Evolutionary conservation across 225 moss, liverwort and hornwort species (phyloP).

Genomic region (Marchantia paleacea): DNA sequence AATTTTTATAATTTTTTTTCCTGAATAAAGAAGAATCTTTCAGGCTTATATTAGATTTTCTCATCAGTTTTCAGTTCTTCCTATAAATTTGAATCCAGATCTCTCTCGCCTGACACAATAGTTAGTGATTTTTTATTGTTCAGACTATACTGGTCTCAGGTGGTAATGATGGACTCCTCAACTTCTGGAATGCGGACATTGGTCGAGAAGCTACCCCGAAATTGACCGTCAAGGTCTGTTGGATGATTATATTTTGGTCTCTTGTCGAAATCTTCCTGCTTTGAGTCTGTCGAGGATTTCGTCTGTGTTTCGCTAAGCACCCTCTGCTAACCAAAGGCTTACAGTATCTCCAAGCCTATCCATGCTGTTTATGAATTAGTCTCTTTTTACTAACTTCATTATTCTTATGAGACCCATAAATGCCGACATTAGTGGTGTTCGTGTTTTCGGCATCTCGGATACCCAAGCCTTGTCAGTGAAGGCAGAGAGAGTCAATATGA

Average conservation of each 20-base stretch:
- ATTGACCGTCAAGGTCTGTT: conserved; percentile 76
- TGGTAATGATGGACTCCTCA: conserved; percentile 87
- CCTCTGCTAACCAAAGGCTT: too few species aligned
- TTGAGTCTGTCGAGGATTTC: not conserved
- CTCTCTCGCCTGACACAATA: not conserved
- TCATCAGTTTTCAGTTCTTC: too few species aligned
- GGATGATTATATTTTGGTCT: not conserved
- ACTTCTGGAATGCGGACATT: conserved; percentile 88
- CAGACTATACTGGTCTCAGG: conserved; percentile 92
- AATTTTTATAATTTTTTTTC: too few species aligned
- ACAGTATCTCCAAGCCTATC: too few species aligned
- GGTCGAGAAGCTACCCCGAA: conserved; percentile 83
- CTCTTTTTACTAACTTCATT: not conserved
- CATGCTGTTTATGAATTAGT: not conserved
- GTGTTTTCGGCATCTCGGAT: not conserved
- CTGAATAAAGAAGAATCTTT: too few species aligned
- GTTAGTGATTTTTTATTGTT: not conserved
- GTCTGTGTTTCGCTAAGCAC: too few species aligned
- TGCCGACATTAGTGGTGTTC: not conserved
- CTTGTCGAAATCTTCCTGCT: too few species aligned
- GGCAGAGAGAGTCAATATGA: not conserved
- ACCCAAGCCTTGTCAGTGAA: not conserved
- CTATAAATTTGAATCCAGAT: too few species aligned
- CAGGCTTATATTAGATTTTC: too few species aligned
- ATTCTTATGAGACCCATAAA: not conserved